Percentiles rank a stretch among this genome's conserved stretches.
Conservation (phyloP, 495 filamentous ascomycete species). For the Penicillium angulare region DNA sequence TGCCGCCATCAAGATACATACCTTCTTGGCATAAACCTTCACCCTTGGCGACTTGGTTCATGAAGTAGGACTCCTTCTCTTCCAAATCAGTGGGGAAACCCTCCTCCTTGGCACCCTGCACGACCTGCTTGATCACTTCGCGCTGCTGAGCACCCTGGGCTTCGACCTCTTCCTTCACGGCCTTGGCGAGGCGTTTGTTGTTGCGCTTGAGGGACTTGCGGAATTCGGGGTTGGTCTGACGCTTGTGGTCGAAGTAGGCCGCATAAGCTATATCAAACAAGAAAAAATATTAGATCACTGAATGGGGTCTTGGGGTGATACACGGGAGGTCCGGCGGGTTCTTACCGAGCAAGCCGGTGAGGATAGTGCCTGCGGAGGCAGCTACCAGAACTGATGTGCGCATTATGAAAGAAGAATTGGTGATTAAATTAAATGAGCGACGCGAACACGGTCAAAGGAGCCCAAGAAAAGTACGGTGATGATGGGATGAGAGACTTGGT, state of each 20-base stretch:
- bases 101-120: conserved; percentile 78
- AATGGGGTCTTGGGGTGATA: background rate
- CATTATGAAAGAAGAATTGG: conserved; percentile 38
- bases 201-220: conserved; percentile 80
- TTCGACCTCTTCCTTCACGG: conserved; percentile 74
- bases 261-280: conserved; percentile 59
- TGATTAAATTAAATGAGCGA: conserved; percentile 8
- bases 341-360: conserved; percentile 76
- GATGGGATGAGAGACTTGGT: background rate
- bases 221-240: conserved; percentile 84
- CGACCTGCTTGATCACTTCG: conserved; percentile 64
- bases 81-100: conserved; percentile 89
- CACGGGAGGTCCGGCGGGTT: conserved; percentile 6
- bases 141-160: conserved; percentile 66
- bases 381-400: conserved; percentile 71
- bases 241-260: conserved; percentile 91
- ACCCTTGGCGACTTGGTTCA: conserved; percentile 86
- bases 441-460: background rate
- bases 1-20: conserved; percentile 31
- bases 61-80: conserved; percentile 91
- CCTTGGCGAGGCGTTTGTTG: conserved; percentile 70
- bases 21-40: conserved; percentile 73
- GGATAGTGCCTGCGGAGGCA: conserved; percentile 67
- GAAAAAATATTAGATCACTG: background rate
- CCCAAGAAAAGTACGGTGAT: conserved; percentile 10